Base-by-base conservation (phyloP, 2,329 filamentous ascomycete species). In the Aspergillus quadricinctus region DNA sequence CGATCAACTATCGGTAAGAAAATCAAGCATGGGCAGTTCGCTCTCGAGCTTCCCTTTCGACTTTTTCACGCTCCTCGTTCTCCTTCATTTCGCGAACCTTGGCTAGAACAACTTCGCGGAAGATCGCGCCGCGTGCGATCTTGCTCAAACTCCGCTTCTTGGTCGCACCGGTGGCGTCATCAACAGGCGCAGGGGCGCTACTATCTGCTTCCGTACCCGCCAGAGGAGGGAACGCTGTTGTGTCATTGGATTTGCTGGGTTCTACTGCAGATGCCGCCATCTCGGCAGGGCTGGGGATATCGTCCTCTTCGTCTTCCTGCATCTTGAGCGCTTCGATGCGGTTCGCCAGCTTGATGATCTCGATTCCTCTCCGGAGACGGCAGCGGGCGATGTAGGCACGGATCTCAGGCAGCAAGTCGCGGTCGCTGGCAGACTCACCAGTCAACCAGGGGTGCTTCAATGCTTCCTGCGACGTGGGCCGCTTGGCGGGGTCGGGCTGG, bases 391-490 rank as follows among this genome's bases (percentile, higher is more conserved):
- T 91, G 80, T 94, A 96, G 52, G 92, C 88, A 76, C 89, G 90
- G 81, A 99, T 95, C 79, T 99, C 94, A 64, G 94, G 94, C 74
- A 99, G 79, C 83, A 99, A 84, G 81, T 99, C 92, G 84, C 97
- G 92, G 76, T 97, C 92, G 59, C 89, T 91, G 61, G 94, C 94
- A 60, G 85, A 94, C 79, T 94, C 83, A 74, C 93, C 93, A 70
- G 86, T 94, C 67, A 97, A 86, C 93, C 93, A 97, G 58, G 84
- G 81, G 75, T 97, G 92, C 57, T 84, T 80, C 52, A 97, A 79
- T 48, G 92, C 90, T 78, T 90, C 81, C 84, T 88, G 82, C 67
- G 90, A 96, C 1, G 88, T 88, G 66, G 86, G 87, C 65, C 95
- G 87, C 65, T 89, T 83, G 49, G 86, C 82, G 1, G 92, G 88